phyloP scores from a whole-genome alignment of 192 early-diverging fungal genomes.

The Pilaira anomala region DNA sequence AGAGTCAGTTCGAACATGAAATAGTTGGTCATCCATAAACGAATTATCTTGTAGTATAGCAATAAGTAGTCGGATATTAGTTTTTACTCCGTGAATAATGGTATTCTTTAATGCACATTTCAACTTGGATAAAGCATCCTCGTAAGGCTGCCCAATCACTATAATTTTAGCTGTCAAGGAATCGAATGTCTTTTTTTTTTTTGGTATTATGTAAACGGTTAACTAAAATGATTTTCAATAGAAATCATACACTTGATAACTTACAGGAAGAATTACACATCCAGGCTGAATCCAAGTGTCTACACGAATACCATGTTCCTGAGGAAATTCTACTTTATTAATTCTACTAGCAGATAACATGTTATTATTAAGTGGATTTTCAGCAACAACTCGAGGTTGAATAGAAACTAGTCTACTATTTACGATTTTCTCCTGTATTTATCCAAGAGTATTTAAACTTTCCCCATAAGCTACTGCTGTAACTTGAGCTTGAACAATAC shows the following conservation, averaged over 20 bases:
- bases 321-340: constrained; percentile 63
- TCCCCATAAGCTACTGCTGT: constrained; percentile 21
- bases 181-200: constrained; percentile 75
- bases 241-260: too few species aligned
- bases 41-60: constrained; percentile 68
- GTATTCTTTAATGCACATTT: constrained; percentile 13
- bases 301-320: constrained; percentile 80
- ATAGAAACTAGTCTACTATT: constrained; percentile 73
- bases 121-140: constrained; percentile 59
- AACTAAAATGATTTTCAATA: neutral
- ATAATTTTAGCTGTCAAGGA: constrained; percentile 94
- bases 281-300: constrained; percentile 66
- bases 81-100: constrained; percentile 74
- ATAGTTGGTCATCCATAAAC: constrained; percentile 56
- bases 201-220: neutral
- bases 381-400: constrained; percentile 93
- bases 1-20: constrained; percentile 82
- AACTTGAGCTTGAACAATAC: constrained; percentile 68
- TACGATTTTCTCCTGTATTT: constrained; percentile 84
- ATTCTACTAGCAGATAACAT: constrained; percentile 33
- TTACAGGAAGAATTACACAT: constrained; percentile 65
- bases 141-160: constrained; percentile 72
- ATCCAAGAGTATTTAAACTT: constrained; percentile 26
- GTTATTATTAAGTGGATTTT: constrained; percentile 71
- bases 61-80: constrained; percentile 88